Conservation (phyloP, 2,329 filamentous ascomycete genomes). For the Periconia macrospinosa region DNA sequence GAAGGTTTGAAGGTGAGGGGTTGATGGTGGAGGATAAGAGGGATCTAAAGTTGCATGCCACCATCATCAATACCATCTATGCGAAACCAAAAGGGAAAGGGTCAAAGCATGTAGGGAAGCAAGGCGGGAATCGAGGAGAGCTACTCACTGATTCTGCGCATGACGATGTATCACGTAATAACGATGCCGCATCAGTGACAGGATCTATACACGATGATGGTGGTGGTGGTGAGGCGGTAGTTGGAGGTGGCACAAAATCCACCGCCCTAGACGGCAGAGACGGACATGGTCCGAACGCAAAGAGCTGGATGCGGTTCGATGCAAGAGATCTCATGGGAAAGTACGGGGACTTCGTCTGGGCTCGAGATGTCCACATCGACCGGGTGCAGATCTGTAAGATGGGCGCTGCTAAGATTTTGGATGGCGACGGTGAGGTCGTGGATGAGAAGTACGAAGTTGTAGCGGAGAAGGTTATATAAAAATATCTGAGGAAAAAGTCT, state of each 20-base stretch:
- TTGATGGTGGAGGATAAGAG: constrained; percentile 62
- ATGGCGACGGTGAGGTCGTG: constrained; percentile 51
- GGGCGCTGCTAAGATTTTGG: constrained; percentile 71
- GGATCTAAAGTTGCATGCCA: constrained; percentile 77
- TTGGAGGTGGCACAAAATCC: too few species aligned
- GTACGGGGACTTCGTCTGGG: constrained; percentile 72
- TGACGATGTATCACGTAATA: neutral
- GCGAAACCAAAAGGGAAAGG: constrained; percentile 51
- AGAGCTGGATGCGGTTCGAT: constrained; percentile 46
- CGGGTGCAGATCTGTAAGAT: constrained; percentile 80
- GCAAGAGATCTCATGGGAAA: constrained; percentile 49
- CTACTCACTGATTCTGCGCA: neutral
- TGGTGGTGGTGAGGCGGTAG: constrained; percentile 7
- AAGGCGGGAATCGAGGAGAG: constrained; percentile 1
- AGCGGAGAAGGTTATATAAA: constrained; percentile 29
- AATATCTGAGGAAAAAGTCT: too few species aligned
- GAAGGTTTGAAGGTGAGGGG: constrained; percentile 57
- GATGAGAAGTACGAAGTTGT: constrained; percentile 58
- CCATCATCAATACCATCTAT: constrained; percentile 84
- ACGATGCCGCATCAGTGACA: constrained; percentile 8
- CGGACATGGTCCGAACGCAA: constrained; percentile 36
- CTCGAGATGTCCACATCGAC: constrained; percentile 67
- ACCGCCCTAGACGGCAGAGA: constrained; percentile 10
- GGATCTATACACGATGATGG: too few species aligned
- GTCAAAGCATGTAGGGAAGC: constrained; percentile 8